A percentile compares a stretch with the other conserved stretches of the same genome.
These are phyloP conservation scores for Penicillium subrubescens DNA, from an alignment of 495 filamentous ascomycete genomes.

Conservation along the genomic window DNA sequence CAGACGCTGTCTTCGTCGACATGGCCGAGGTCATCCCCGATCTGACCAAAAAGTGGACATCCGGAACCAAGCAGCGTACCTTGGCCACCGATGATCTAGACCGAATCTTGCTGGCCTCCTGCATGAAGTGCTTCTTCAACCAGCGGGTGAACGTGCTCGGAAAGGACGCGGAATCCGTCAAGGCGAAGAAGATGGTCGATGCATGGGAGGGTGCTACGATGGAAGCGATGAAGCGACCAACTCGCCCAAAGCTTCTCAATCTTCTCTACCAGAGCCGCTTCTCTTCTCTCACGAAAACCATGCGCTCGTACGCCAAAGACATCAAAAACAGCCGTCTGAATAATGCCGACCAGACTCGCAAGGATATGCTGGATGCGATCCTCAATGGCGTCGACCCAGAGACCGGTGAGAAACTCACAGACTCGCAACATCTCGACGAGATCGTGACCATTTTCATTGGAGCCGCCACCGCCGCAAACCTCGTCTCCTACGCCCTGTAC, in stretches of 20 bases:
- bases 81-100: conserved; percentile 62
- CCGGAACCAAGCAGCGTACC: conserved; percentile 17
- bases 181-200: conserved; percentile 30
- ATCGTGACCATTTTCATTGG: conserved; percentile 52
- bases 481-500: conserved; percentile 41
- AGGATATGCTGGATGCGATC: conserved; percentile 71
- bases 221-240: conserved; percentile 45
- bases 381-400: conserved; percentile 64
- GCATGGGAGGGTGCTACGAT: conserved; percentile 43
- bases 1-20: conserved; percentile 25
- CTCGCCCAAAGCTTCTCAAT: conserved; percentile 40
- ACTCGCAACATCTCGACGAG: conserved; percentile 64
- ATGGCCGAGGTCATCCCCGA: conserved; percentile 32
- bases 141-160: conserved; percentile 35
- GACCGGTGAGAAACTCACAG: conserved; percentile 62
- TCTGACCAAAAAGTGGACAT: conserved; percentile 30
- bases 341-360: conserved; percentile 46
- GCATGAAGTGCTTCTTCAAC: conserved; percentile 59
- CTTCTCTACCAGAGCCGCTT: conserved; percentile 49
- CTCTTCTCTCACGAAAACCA: conserved; percentile 53
- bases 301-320: conserved; percentile 57
- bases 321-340: conserved; percentile 58
- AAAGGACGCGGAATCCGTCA: conserved; percentile 26
- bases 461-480: conserved; percentile 40
- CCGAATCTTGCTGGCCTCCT: conserved; percentile 67